phyloP scores from a whole-genome alignment of 495 filamentous ascomycete species.

The Talaromyces nanjingensis region DNA sequence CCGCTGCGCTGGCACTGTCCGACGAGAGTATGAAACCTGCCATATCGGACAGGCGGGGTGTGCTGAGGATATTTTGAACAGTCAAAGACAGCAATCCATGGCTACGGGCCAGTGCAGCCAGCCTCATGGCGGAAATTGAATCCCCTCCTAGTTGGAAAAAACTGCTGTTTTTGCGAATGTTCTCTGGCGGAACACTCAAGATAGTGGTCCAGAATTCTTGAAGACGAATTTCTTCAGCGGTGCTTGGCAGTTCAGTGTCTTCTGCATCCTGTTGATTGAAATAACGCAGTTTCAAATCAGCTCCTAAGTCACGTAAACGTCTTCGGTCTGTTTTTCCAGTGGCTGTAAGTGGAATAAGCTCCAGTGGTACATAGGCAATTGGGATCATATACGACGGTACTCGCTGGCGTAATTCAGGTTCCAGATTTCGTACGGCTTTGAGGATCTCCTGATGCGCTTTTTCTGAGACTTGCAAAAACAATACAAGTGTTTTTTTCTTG shows the following conservation, averaged over 20 bases:
- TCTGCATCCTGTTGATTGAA: not conserved
- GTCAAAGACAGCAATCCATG: constrained; percentile 15
- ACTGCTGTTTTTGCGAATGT: constrained; percentile 31
- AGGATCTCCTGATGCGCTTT: not conserved
- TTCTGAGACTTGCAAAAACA: not conserved
- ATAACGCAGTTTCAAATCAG: not conserved
- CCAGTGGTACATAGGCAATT: constrained; percentile 41
- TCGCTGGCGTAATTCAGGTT: not conserved
- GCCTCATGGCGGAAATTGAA: constrained; percentile 49
- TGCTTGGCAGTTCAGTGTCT: not conserved
- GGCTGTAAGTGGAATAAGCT: constrained; percentile 37
- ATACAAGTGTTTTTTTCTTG: not conserved
- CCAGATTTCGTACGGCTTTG: not conserved
- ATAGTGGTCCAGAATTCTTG: not conserved
- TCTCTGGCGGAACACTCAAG: not conserved
- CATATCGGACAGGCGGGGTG: constrained; percentile 29
- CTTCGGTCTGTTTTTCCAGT: constrained; percentile 50
- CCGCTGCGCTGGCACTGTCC: not conserved
- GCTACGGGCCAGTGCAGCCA: not conserved
- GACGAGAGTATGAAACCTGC: constrained; percentile 1
- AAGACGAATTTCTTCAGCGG: not conserved
- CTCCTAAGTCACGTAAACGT: constrained; percentile 19
- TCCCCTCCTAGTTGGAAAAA: constrained; percentile 52
- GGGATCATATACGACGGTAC: constrained; percentile 48
- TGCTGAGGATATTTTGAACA: constrained; percentile 28